Base-by-base conservation (phyloP, 495 filamentous ascomycete genomes). In the Neurospora sp. region DNA sequence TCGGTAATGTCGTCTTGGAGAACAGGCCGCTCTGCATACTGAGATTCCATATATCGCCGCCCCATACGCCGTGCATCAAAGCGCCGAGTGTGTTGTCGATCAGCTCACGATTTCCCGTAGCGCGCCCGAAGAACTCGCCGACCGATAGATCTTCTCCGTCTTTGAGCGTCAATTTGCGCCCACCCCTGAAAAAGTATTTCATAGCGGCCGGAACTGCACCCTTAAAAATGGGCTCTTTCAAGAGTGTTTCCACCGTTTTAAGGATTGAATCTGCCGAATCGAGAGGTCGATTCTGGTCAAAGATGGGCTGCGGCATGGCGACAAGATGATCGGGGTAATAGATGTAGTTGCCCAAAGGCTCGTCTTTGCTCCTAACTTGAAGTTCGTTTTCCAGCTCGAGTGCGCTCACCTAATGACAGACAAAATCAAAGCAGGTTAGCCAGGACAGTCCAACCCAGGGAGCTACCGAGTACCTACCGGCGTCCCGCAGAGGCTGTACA, bases 321-420 rank as follows among this genome's bases (percentile, higher is more conserved):
- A 96, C 93, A 38, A 99, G 87, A 76, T 90, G 93, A 78, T 98
- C 92, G 4, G 94, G 93, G 76, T 96, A 97, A 85, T 97, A 98
- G 69, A 99, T 86, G 79, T 87, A 99, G n/a, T 93, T 91, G 74
- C 90, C 90, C 70, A 78, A 77, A 14, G 88, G 84, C 7, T 69
- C 72, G 86, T 86, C 0, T 82, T 83, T 1, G 84, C 83, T 40
- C 75, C 71, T 77, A 69, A 22, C 42, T 84, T 88, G 35, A 78
- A 96, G 73, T 73, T 93, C 84, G 65, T 89, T 76, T 20, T 83
- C 75, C 68, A 99, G 80, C 14, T 81, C 84, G 20, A 98, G 82
- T 12, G 88, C 84, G 41, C 82, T 75, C 68, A 96, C 83, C 94
- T 96, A 73, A 14, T 61, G 53, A 12, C 53, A 61, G 35, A 70